These are phyloP conservation scores for Nephelium lappaceum DNA, from an alignment of 345 rosid species.

Conservation along the genomic window DNA sequence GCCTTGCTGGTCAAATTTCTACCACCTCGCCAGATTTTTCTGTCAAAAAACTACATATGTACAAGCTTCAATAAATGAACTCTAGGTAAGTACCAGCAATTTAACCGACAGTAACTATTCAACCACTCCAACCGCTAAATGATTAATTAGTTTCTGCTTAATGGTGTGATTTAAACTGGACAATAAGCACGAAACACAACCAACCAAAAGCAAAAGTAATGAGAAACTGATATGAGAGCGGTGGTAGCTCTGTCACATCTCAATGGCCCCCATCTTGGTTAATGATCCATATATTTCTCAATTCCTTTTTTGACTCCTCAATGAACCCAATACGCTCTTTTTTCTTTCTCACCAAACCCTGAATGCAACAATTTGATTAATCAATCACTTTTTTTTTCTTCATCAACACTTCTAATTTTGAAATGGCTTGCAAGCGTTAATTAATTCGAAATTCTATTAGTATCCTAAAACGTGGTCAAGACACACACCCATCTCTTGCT, in stretches of 20 bases:
- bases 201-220: neutral
- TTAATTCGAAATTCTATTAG: neutral
- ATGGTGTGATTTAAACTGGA: neutral
- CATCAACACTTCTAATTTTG: neutral
- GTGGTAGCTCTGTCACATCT: conserved; percentile 10
- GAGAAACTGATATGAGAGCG: neutral
- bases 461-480: neutral
- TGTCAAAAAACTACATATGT: neutral
- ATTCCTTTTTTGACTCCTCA: neutral
- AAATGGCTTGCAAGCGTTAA: neutral
- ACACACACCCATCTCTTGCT: conserved; percentile 27
- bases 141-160: neutral
- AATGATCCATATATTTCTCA: neutral
- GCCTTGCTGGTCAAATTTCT: neutral
- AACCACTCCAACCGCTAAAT: conserved; percentile 11
- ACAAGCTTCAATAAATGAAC: neutral
- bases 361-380: conserved; percentile 5
- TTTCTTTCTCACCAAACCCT: conserved; percentile 10
- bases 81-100: neutral
- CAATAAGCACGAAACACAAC: neutral
- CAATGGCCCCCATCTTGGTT: neutral
- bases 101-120: neutral
- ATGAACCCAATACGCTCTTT: no score
- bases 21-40: neutral
- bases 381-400: neutral